Base-by-base conservation (phyloP, 345 rosid genomes). In the Syzygium aqueum region DNA sequence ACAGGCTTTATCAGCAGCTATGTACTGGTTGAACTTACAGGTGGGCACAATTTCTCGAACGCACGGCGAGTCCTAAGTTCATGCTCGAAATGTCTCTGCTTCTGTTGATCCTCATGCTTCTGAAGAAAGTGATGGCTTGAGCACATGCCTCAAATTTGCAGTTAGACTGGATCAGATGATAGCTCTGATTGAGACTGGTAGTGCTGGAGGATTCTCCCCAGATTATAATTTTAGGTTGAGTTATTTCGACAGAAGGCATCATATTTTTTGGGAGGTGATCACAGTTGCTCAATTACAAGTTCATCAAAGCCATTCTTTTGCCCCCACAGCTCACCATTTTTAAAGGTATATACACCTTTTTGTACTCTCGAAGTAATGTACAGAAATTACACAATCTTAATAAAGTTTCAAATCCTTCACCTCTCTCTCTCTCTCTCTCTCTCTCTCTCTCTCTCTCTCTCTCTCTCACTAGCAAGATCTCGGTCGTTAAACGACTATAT, bases 1-100 rank as follows among this genome's bases (percentile, higher is more conserved):
- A 94, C 97, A 95, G 99, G 98, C 95, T 96, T 95, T 92, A 93
- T 87, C 92, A 94, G 96, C 93, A 94, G 96, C 97, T 97, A 91
- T 96, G 95, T 96, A 91, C 99, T 97, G 98, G 97, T 96, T 97
- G 97, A 95, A 95, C 97, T 96, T 96, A 93, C 98, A 97, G 99
- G 98, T 94, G 96, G 95, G 90, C 90, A 91, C 91, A 86, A 89
- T 67, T 93, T 83, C 85, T 88, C 65, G 91, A 92, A 87, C 91
- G 67, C 11, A 51, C 88, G 86, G 89, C 49, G 37, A 85, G 86
- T 89, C 93, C 96, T 49, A 91, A 89, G 88, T 90, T 96, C 77
- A 87, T 96, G 92, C 92, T 96, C 43, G 92, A 94, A 85, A 73
- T 95, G 84, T 93, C 97, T 22, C 37, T 93, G 51, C 10, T 97